Percentiles rank a stretch among this genome's conserved stretches.
phyloP scores from a whole-genome alignment of 2,329 filamentous ascomycete species.

The Endothia cerciana region DNA sequence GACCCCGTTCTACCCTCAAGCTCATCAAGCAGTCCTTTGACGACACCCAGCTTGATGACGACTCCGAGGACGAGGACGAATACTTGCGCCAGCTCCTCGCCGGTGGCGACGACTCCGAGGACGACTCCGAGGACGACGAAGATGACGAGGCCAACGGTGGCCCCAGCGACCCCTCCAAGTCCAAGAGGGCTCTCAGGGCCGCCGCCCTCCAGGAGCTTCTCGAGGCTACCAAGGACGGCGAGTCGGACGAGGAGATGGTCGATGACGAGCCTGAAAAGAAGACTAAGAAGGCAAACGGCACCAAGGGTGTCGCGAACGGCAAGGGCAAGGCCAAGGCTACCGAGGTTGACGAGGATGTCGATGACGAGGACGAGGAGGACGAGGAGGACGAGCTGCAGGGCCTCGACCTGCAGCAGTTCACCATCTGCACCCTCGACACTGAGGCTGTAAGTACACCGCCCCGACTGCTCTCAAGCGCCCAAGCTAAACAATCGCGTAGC shows the following conservation, averaged over 20 bases:
- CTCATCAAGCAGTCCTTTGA: conserved; percentile 75
- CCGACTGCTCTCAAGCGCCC: conserved; percentile 15
- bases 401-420: conserved; percentile 80
- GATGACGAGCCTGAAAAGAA: conserved; percentile 58
- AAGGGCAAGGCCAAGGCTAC: conserved; percentile 55
- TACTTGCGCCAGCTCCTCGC: conserved; percentile 59
- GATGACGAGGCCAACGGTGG: conserved; percentile 83
- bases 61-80: conserved; percentile 69
- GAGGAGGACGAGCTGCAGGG: conserved; percentile 66
- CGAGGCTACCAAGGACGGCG: conserved; percentile 63
- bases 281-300: conserved; percentile 61
- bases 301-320: conserved; percentile 11
- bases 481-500: conserved; percentile 55
- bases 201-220: conserved; percentile 79
- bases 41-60: conserved; percentile 54
- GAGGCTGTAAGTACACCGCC: conserved; percentile 68
- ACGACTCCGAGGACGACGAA: conserved; percentile 54
- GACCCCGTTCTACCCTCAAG: conserved; percentile 85
- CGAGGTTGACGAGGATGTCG: conserved; percentile 63
- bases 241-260: conserved; percentile 72
- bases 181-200: conserved; percentile 81
- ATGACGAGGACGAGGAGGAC: conserved; percentile 56
- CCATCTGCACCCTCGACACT: conserved; percentile 94
- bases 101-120: conserved; percentile 54
- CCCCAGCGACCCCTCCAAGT: conserved; percentile 88